Percentiles rank a stretch among this genome's conserved stretches.
Evolutionary conservation across 495 filamentous ascomycete species (phyloP).

Genomic region (Hypoxylon rickii): DNA sequence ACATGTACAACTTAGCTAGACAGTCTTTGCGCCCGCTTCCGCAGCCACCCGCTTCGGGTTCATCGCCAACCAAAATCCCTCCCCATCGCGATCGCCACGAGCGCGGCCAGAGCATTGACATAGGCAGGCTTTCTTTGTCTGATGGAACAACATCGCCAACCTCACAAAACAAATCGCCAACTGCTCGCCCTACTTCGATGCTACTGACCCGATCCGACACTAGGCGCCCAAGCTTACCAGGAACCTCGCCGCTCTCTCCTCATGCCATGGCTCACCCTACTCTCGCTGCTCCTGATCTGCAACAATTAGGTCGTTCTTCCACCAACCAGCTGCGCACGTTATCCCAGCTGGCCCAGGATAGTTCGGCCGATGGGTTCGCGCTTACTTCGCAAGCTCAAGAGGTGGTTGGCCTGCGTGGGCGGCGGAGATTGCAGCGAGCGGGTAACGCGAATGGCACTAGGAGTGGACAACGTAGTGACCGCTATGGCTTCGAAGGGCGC

Average conservation of each 20-base stretch:
- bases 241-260: slow-evolving; percentile 41
- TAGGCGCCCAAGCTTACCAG: slow-evolving; percentile 39
- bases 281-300: slow-evolving; percentile 70
- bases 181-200: slow-evolving; percentile 59
- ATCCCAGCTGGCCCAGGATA: slow-evolving; percentile 79
- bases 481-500: slow-evolving; percentile 75
- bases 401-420: slow-evolving; percentile 84
- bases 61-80: slow-evolving; percentile 40
- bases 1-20: slow-evolving; percentile 69
- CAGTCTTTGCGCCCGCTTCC: slow-evolving; percentile 79
- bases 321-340: slow-evolving; percentile 88
- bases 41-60: slow-evolving; percentile 62
- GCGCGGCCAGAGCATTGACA: slow-evolving; percentile 56
- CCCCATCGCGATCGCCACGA: slow-evolving; percentile 42
- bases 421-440: slow-evolving; percentile 78
- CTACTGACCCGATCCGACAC: slow-evolving; percentile 57
- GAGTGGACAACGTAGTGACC: slow-evolving; percentile 53
- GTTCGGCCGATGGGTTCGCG: slow-evolving; percentile 75
- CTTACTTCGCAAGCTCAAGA: slow-evolving; percentile 75
- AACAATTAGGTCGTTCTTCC: slow-evolving; percentile 78
- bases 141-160: slow-evolving; percentile 44
- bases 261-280: slow-evolving; percentile 41
- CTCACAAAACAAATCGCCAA: slow-evolving; percentile 43
- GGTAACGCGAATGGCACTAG: slow-evolving; percentile 54
- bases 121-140: slow-evolving; percentile 50